phyloP scores from a whole-genome alignment of 2,329 filamentous ascomycete genomes.

The Aspergillus novoparasiticus region DNA sequence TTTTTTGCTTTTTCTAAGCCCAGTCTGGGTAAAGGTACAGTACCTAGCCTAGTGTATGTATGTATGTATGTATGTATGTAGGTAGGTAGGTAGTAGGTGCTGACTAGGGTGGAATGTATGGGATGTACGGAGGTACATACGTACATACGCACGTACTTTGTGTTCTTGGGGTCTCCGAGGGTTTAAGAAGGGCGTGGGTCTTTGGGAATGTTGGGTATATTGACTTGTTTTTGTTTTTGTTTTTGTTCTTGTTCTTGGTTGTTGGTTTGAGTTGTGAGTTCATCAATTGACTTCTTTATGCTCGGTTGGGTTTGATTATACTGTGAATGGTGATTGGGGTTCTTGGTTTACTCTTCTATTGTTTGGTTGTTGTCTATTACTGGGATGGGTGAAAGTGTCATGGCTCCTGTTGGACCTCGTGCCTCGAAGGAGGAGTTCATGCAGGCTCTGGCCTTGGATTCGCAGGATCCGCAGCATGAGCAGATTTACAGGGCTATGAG shows the following conservation, averaged over 20 bases:
- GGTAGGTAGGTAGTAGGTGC: not conserved
- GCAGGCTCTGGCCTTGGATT: slow-evolving; percentile 44
- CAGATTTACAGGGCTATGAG: slow-evolving; percentile 49
- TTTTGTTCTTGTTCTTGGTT: not conserved
- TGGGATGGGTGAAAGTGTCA: slow-evolving; percentile 10
- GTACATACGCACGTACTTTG: not conserved
- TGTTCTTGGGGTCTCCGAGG: not conserved
- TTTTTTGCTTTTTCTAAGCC: not conserved
- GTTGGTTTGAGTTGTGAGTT: not conserved
- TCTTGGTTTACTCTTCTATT: no score
- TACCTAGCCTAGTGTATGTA: not conserved
- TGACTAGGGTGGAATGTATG: not conserved
- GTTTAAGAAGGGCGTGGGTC: not conserved
- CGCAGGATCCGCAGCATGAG: slow-evolving; percentile 46
- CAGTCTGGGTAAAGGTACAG: not conserved
- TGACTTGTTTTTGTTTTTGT: not conserved
- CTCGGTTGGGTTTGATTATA: no score
- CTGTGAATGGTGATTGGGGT: not conserved
- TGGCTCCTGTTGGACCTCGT: slow-evolving; percentile 44
- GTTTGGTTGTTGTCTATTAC: no score
- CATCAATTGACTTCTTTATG: not conserved
- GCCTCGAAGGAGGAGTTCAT: slow-evolving; percentile 52
- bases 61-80: not conserved
- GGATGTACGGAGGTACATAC: not conserved
- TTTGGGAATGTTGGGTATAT: not conserved